These are phyloP conservation scores for Fragilariopsis cylindrus DNA, from an alignment of 108 stramenopile genomes.

Conservation along the genomic window DNA sequence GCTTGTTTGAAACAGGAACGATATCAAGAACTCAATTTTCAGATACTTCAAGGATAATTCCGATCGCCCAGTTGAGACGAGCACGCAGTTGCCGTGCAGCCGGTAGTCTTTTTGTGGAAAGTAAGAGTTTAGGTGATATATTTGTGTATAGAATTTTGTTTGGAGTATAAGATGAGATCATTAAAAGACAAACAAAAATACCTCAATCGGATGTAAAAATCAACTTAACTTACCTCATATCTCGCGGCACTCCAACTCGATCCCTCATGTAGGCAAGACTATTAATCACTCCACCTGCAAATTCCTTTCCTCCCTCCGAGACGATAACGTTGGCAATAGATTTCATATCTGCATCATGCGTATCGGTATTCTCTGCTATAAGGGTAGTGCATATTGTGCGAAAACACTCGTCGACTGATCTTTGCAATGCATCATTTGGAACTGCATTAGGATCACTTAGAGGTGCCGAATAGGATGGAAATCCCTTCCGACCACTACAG, in stretches of 20 bases:
- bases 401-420: constrained; percentile 61
- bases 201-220: too few species aligned
- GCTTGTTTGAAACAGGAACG: too few species aligned
- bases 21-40: neutral
- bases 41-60: constrained; percentile 32
- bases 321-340: constrained; percentile 45
- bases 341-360: constrained; percentile 36
- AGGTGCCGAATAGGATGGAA: constrained; percentile 79
- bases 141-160: too few species aligned
- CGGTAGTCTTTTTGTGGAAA: constrained; percentile 42
- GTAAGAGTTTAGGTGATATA: too few species aligned
- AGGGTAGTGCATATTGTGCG: constrained; percentile 64
- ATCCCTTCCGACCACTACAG: constrained; percentile 77
- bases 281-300: constrained; percentile 41
- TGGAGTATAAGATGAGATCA: too few species aligned
- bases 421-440: constrained; percentile 58
- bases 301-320: constrained; percentile 61
- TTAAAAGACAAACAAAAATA: too few species aligned
- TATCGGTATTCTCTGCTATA: constrained; percentile 48
- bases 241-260: constrained; percentile 92
- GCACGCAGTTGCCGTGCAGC: constrained; percentile 88
- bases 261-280: constrained; percentile 86
- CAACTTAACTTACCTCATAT: constrained; percentile 48
- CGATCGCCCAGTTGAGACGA: constrained; percentile 75
- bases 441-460: constrained; percentile 87